Base-by-base conservation (phyloP, 2,329 filamentous ascomycete genomes). In the Dothideomycetidae sp. region DNA sequence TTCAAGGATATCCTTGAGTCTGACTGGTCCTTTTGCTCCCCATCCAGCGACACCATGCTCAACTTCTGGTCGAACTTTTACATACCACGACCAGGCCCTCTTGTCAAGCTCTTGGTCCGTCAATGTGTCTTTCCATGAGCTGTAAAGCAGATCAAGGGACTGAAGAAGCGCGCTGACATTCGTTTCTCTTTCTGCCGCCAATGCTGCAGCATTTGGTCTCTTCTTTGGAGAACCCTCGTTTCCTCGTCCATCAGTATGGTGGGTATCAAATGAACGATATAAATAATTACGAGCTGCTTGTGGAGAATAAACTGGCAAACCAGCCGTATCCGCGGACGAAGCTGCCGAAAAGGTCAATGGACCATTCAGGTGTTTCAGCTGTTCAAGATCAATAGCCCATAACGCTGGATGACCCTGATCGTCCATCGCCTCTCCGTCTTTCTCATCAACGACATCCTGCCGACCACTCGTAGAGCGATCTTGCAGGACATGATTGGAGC, bases 31-130 rank as follows among this genome's bases (percentile, higher is more conserved):
- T 56, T 88, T 90, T 10, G 78, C 80, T 17, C 84, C 84, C 84
- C 84, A 93, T 2, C 85, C 84, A 13, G 74, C 71, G 33, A 73
- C 71, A 0, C 84, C 85, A 40, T 67, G 60, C 41, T 81, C 75
- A 2, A 93, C 79, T 13, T 82, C 76, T 1, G 84, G 84, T 44
- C 85, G 66, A 13, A 86, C 73, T 14, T 71, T 68, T 2, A 79
- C 64, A 56, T 93, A 93, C 84, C 84, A 93, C 9, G 63, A 63
- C 81, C 83, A 92, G 12, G 82, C 81, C 42, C 75, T 70, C 43
- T 68, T 67, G 52, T 93, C 81, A 36, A 93, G 61, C 49, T 93
- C 81, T 11, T 70, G 64, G 3, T 61, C 59, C 16, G 58, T 66
- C 21, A 92, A 54, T 18, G 73, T 67, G n/a, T 63, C 58, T 1